Conservation (phyloP, 768 basidiomycete genomes). For the Boletus coccyginus region DNA sequence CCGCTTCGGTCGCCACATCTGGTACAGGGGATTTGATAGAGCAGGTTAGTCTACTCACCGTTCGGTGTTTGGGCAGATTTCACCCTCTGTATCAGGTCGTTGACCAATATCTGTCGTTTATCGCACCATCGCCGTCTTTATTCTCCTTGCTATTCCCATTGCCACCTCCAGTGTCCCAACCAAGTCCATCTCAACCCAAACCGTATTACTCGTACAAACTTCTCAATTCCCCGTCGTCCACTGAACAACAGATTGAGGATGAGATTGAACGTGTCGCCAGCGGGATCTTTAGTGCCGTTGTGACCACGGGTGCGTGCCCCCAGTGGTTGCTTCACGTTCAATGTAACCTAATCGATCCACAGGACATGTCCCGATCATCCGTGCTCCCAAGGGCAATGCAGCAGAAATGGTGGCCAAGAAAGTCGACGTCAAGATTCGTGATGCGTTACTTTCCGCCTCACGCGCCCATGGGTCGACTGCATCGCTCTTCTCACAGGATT, state of each 20-base stretch:
- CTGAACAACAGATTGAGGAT: constrained; percentile 87
- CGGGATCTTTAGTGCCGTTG: constrained; percentile 89
- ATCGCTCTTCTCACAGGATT: constrained; percentile 75
- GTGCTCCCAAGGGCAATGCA: constrained; percentile 92
- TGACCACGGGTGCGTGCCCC: constrained; percentile 68
- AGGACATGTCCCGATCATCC: constrained; percentile 94
- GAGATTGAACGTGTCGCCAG: constrained; percentile 90
- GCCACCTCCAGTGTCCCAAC: constrained; percentile 34
- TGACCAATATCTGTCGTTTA: constrained; percentile 97
- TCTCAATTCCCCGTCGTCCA: constrained; percentile 87
- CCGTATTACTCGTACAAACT: constrained; percentile 72
- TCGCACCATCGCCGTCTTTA: constrained; percentile 86
- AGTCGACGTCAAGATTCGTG: constrained; percentile 87
- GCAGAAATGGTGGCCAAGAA: constrained; percentile 99
- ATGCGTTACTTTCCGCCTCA: constrained; percentile 71
- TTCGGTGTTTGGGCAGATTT: neutral
- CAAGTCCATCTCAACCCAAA: constrained; percentile 35
- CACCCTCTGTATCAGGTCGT: constrained; percentile 55
- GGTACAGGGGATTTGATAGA: constrained; percentile 80
- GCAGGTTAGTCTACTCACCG: constrained; percentile 47
- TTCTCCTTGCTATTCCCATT: constrained; percentile 83
- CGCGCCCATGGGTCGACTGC: constrained; percentile 53
- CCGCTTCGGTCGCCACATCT: constrained; percentile 80
- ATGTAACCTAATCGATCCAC: neutral
- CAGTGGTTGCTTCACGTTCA: neutral